Conservation (phyloP, 768 basidiomycete species). For the Trametes villosa region DNA sequence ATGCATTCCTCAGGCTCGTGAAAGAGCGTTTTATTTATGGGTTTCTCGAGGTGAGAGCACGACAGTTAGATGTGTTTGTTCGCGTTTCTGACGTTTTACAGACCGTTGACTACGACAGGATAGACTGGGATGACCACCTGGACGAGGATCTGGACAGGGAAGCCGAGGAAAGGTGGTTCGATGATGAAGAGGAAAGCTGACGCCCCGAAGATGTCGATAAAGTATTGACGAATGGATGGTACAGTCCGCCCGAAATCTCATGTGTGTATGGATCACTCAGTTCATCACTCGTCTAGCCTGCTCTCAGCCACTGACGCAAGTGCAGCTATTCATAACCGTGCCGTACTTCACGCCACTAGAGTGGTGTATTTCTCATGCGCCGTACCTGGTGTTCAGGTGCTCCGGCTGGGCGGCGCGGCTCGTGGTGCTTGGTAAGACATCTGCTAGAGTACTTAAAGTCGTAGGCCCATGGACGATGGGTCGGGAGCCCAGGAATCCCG, state of each 20-base stretch:
- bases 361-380: not conserved
- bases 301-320: not conserved
- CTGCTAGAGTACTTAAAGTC: slow-evolving; percentile 1
- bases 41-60: slow-evolving; percentile 57
- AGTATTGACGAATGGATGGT: too few relatives aligned
- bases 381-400: not conserved
- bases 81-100: slow-evolving; percentile 34
- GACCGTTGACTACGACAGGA: slow-evolving; percentile 69
- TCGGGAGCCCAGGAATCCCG: not conserved
- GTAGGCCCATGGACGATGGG: not conserved
- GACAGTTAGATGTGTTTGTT: not conserved
- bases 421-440: slow-evolving; percentile 9
- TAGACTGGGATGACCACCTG: slow-evolving; percentile 78
- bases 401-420: slow-evolving; percentile 2
- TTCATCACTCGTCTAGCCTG: not conserved
- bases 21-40: slow-evolving; percentile 78
- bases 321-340: not conserved
- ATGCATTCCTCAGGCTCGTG: slow-evolving; percentile 61
- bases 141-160: slow-evolving; percentile 63
- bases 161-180: slow-evolving; percentile 74
- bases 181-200: slow-evolving; percentile 55
- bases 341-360: not conserved
- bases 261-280: not conserved
- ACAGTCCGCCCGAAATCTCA: too few relatives aligned
- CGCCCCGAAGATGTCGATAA: not conserved